Percentiles rank a stretch among this genome's conserved stretches.
phyloP scores from a whole-genome alignment of 2,329 filamentous ascomycete species.

The Chrysosporium keratinophilum region DNA sequence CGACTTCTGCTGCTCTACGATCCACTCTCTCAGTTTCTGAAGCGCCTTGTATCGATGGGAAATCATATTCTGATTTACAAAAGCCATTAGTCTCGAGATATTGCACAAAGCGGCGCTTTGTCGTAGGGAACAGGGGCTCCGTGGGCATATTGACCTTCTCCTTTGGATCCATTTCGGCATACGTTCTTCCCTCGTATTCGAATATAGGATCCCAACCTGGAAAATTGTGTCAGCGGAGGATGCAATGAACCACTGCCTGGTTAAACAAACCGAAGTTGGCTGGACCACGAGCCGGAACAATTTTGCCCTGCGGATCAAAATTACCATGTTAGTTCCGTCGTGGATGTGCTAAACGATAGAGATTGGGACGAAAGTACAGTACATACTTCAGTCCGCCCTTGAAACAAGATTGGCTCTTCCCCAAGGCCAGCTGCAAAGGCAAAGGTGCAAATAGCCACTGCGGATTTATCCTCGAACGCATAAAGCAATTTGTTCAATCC shows the following conservation, averaged over 20 bases:
- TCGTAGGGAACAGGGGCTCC: not conserved
- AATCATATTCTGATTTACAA: conserved; percentile 58
- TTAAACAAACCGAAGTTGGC: conserved; percentile 62
- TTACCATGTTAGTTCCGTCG: not conserved
- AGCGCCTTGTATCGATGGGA: conserved; percentile 86
- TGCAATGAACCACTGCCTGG: not conserved
- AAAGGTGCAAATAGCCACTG: conserved; percentile 92
- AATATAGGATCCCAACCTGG: conserved; percentile 96
- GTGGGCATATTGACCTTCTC: conserved; percentile 59
- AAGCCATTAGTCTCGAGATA: not conserved
- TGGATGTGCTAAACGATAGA: not conserved
- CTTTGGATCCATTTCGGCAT: conserved; percentile 88
- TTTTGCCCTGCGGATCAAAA: conserved; percentile 50
- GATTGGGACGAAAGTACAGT: conserved; percentile 2
- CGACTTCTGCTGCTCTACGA: conserved; percentile 41
- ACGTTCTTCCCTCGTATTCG: conserved; percentile 82
- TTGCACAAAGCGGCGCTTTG: conserved; percentile 4
- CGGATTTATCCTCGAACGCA: conserved; percentile 81
- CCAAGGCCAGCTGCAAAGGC: conserved; percentile 81
- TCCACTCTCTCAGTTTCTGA: conserved; percentile 73
- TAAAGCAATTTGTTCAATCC: conserved; percentile 84
- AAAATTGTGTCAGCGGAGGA: conserved; percentile 7
- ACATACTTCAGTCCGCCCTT: conserved; percentile 68
- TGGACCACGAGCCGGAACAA: conserved; percentile 74
- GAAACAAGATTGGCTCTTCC: conserved; percentile 74